These are phyloP conservation scores for Kockiozyma suomiensis DNA, from an alignment of 805 yeast species.

Conservation along the genomic window DNA sequence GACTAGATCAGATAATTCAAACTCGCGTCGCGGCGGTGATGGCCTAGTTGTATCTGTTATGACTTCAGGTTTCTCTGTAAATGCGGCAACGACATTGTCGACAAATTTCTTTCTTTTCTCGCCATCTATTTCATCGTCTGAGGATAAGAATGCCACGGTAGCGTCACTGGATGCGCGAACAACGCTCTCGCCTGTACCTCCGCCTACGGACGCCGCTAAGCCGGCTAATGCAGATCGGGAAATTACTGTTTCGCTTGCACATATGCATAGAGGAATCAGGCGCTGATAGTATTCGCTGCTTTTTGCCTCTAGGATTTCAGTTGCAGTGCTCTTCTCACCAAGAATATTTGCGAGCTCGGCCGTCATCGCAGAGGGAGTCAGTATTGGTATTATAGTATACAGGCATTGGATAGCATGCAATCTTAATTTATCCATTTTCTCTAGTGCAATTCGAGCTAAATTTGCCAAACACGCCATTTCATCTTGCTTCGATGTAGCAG, in stretches of 20 bases:
- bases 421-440: conserved; percentile 61
- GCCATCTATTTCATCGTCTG: not conserved
- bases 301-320: not conserved
- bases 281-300: not conserved
- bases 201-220: conserved; percentile 21
- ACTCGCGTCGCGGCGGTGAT: conserved; percentile 12
- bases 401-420: conserved; percentile 48
- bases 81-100: conserved; percentile 4
- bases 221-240: conserved; percentile 14
- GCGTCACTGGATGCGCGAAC: conserved; percentile 30
- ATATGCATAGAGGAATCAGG: conserved; percentile 8
- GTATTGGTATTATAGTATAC: not conserved
- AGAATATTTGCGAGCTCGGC: not conserved
- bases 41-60: not conserved
- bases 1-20: conserved; percentile 19
- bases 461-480: conserved; percentile 32
- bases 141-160: not conserved
- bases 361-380: too few relatives aligned
- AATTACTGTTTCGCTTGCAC: not conserved
- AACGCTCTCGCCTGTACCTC: conserved; percentile 27
- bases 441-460: conserved; percentile 61
- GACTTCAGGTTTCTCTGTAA: not conserved
- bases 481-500: not conserved
- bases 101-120: not conserved
- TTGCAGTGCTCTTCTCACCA: not conserved